Evolutionary conservation across 2,329 filamentous ascomycete species (phyloP), one percentile per base, ranked within the genome.

Genomic region (Paecilomyces formosus): DNA sequence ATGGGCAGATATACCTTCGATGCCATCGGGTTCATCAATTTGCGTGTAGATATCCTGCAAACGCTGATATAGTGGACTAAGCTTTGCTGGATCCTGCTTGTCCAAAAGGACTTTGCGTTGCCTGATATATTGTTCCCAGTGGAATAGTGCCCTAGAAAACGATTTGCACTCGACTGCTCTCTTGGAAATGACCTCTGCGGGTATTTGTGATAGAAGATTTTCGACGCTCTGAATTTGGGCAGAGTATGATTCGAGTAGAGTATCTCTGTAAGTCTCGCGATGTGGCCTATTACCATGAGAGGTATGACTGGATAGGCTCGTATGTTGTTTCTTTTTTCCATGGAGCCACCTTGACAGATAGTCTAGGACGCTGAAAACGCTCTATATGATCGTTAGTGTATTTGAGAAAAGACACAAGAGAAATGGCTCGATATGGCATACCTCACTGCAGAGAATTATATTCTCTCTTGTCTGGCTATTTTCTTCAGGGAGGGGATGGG

Each of bases 21-120:
- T 87, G 1, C 93, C 92, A 72, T 99, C 94, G 0, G 94, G 95
- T 66, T 99, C 94, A 68, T 99, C 94, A 61, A 99, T 97, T 66
- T 97, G 89, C 1, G 91, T 90, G 73, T 99, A 99, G 18, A 99
- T 96, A 56, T 93, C 87, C 69, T 97, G 93, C 24, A 99, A 78
- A 61, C 87, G 85, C 64, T 91, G 85, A 60, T 95, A 83, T 3
- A 94, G 80, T 24, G 85, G 81, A 56, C 88, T 81, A 53, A 80
- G 70, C 54, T 79, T 81, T n/a, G 82, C 77, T 12, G 70, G 63
- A 22, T 85, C 82, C 1, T 80, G 78, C 1, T 79, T 78, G 26
- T 77, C 73, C 26, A 65, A 68, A 59, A 73, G 76, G n/a, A 70
- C 66, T 55, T 72, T 76, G 58, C 76, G 74, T 65, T 86, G 81